These are phyloP conservation scores for Epichloe uncinata DNA, from an alignment of 2,329 filamentous ascomycete genomes.

Conservation along the genomic window DNA sequence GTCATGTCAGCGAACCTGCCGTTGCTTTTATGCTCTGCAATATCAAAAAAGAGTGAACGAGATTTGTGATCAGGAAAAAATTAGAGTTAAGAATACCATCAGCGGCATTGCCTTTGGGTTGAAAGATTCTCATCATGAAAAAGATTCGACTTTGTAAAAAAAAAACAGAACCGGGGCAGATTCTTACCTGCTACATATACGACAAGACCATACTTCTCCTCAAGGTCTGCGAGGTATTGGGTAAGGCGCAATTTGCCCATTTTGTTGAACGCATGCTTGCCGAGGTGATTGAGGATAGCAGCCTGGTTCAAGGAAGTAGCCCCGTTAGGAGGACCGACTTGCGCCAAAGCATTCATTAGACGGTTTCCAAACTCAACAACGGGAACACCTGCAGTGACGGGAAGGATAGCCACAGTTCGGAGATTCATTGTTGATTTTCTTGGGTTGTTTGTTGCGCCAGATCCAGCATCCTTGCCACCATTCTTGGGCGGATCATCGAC, in stretches of 20 bases:
- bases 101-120: slow-evolving; percentile 38
- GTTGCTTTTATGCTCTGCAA: neutral
- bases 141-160: neutral
- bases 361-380: slow-evolving; percentile 91
- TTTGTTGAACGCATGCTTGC: slow-evolving; percentile 88
- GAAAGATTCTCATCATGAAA: slow-evolving; percentile 38
- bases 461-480: slow-evolving; percentile 48
- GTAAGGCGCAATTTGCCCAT: slow-evolving; percentile 95
- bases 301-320: slow-evolving; percentile 88
- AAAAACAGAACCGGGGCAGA: slow-evolving; percentile 14
- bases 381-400: slow-evolving; percentile 80
- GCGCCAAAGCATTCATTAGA: slow-evolving; percentile 72
- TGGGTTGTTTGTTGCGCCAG: slow-evolving; percentile 37
- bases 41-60: slow-evolving; percentile 4
- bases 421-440: slow-evolving; percentile 83
- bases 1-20: slow-evolving; percentile 15
- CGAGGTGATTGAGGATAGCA: slow-evolving; percentile 86
- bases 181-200: slow-evolving; percentile 69
- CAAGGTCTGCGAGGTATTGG: slow-evolving; percentile 89
- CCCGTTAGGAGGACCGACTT: slow-evolving; percentile 80
- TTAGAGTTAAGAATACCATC: slow-evolving; percentile 50
- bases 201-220: slow-evolving; percentile 93
- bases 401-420: slow-evolving; percentile 81
- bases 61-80: slow-evolving; percentile 46
- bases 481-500: slow-evolving; percentile 68